Conservation (phyloP, 108 stramenopile genomes). For the Pinguiococcus pyrenoidosus region DNA sequence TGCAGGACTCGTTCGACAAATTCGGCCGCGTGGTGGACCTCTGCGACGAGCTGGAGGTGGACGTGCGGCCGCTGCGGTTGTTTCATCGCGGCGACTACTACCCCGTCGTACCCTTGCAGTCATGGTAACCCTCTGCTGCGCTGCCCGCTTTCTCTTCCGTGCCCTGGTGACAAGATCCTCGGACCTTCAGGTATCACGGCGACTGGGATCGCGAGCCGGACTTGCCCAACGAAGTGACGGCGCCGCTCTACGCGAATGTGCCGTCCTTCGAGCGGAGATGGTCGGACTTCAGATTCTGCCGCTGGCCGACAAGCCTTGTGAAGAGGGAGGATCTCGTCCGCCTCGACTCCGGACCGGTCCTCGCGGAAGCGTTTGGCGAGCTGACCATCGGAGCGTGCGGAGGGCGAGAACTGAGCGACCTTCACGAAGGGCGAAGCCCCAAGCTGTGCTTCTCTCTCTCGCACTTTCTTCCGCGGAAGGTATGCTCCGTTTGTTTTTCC, state of each 20-base stretch:
- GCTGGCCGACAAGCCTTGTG: not conserved
- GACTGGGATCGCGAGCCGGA: constrained; percentile 32
- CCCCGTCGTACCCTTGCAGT: too few species aligned
- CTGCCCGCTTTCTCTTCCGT: too few species aligned
- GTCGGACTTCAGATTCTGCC: not conserved
- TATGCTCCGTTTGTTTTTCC: too few species aligned
- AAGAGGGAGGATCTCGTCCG: not conserved
- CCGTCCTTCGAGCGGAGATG: not conserved
- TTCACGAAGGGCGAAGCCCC: not conserved
- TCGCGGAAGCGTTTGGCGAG: not conserved
- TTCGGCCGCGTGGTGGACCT: too few species aligned
- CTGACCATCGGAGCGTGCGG: not conserved
- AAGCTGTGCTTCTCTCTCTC: constrained; percentile 20
- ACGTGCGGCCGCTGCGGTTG: too few species aligned
- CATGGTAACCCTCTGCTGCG: too few species aligned
- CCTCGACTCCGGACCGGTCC: not conserved
- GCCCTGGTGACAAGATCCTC: too few species aligned
- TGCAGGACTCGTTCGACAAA: too few species aligned
- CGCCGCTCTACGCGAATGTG: not conserved
- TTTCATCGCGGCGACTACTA: too few species aligned
- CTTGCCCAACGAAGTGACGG: constrained; percentile 10
- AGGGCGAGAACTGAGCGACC: not conserved
- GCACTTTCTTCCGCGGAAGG: constrained; percentile 35
- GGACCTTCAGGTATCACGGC: constrained; percentile 41
- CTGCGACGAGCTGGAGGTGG: too few species aligned